These are phyloP conservation scores for Talaromyces trachyspermus DNA, from an alignment of 495 filamentous ascomycete genomes.

Conservation along the genomic window DNA sequence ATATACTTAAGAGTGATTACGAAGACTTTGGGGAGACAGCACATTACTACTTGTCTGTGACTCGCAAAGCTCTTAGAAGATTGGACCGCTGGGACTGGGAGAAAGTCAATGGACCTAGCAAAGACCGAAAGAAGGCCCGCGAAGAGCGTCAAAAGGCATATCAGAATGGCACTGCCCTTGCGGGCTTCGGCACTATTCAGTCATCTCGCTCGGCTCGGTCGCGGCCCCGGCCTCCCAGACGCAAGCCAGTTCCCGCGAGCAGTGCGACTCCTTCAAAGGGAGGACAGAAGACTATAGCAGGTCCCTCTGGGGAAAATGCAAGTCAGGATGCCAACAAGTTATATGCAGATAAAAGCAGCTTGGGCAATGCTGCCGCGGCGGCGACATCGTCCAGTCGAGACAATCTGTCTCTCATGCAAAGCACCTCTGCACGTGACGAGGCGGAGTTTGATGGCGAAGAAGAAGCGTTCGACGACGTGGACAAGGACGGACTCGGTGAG, in stretches of 20 bases:
- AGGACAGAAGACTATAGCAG: conserved; percentile 13
- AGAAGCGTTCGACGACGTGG: conserved; percentile 41
- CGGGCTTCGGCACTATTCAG: conserved; percentile 1
- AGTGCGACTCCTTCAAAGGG: conserved; percentile 21
- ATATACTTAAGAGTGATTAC: conserved; percentile 54
- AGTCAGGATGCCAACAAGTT: conserved; percentile 19
- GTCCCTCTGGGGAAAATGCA: conserved; percentile 25
- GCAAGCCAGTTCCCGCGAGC: conserved; percentile 29
- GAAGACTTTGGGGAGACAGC: conserved; percentile 78
- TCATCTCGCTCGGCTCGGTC: conserved; percentile 5
- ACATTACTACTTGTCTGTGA: conserved; percentile 59
- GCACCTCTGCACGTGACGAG: conserved; percentile 17
- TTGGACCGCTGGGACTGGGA: conserved; percentile 66
- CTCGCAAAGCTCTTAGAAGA: conserved; percentile 60
- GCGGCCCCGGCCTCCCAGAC: conserved; percentile 22
- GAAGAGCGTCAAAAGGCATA: conserved; percentile 33
- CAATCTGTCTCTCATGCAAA: conserved; percentile 11
- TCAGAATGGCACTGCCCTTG: conserved; percentile 4
- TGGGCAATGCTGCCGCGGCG: conserved; percentile 13
- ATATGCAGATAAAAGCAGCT: conserved; percentile 10
- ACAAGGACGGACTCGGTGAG: conserved; percentile 45
- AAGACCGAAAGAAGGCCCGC: conserved; percentile 35
- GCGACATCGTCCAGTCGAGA: conserved; percentile 18
- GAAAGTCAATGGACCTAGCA: conserved; percentile 40
- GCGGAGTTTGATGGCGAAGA: conserved; percentile 34